A percentile compares a stretch with the other conserved stretches of the same genome.
Conservation (phyloP, 805 yeast species). For the Candida rishiriensis region DNA sequence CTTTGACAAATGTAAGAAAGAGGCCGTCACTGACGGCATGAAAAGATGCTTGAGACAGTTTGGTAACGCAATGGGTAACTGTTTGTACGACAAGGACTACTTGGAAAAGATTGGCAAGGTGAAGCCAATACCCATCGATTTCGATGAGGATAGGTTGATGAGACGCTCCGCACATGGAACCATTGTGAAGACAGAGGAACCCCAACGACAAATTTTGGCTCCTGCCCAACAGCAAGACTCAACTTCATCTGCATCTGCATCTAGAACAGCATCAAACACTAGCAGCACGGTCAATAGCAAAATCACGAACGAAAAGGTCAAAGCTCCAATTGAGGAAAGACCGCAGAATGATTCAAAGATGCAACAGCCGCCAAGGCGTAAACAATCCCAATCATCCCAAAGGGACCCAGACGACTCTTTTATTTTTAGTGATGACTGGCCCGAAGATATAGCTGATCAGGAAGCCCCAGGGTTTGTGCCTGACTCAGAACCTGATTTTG, state of each 20-base stretch:
- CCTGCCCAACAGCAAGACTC: neutral
- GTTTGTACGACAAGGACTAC: slow-evolving; percentile 74
- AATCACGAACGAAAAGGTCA: neutral
- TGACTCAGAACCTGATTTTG: slow-evolving; percentile 26
- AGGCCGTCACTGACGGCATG: slow-evolving; percentile 79
- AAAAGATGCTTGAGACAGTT: slow-evolving; percentile 77
- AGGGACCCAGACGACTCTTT: slow-evolving; percentile 45
- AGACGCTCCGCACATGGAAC: slow-evolving; percentile 20
- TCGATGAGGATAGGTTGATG: slow-evolving; percentile 29
- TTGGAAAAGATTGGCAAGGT: slow-evolving; percentile 46
- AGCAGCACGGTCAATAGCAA: neutral
- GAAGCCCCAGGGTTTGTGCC: slow-evolving; percentile 10
- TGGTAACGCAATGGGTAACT: slow-evolving; percentile 77
- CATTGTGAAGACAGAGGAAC: slow-evolving; percentile 4
- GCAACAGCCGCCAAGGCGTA: neutral
- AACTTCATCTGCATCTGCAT: neutral
- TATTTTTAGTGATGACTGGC: slow-evolving; percentile 44
- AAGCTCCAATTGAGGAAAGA: neutral
- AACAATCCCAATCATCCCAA: neutral
- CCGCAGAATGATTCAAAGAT: neutral
- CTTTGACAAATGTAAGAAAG: slow-evolving; percentile 75
- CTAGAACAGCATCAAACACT: neutral
- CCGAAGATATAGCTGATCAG: slow-evolving; percentile 22
- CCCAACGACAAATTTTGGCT: neutral
- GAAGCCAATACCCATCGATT: slow-evolving; percentile 26